These are phyloP conservation scores for Hyphopichia burtonii DNA, from an alignment of 1,139 yeast genomes.

Conservation along the genomic window DNA sequence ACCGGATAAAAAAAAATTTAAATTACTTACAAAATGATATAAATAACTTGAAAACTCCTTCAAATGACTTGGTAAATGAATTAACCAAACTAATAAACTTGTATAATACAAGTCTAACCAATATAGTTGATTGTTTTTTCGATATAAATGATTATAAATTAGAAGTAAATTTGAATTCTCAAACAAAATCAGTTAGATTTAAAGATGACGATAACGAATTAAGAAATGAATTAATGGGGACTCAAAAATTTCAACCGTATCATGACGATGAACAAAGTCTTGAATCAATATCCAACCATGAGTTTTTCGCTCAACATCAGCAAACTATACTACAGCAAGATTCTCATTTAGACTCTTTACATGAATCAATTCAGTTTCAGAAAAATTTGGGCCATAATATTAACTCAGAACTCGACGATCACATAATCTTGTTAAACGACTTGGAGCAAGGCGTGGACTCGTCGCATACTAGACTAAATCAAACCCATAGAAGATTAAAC, in stretches of 20 bases:
- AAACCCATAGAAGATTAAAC: slow-evolving; percentile 55
- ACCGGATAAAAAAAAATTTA: slow-evolving; percentile 30
- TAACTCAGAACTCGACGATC: slow-evolving; percentile 66
- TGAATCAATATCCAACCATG: slow-evolving; percentile 41
- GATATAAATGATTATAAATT: slow-evolving; percentile 35
- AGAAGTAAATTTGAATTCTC: background rate
- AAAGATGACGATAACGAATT: slow-evolving; percentile 28
- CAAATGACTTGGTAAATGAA: background rate
- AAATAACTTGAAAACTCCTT: slow-evolving; percentile 5
- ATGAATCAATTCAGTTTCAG: slow-evolving; percentile 63
- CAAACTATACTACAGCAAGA: slow-evolving; percentile 67
- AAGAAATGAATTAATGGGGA: slow-evolving; percentile 22
- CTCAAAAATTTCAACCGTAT: slow-evolving; percentile 36
- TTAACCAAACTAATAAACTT: slow-evolving; percentile 1
- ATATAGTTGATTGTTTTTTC: slow-evolving; percentile 16
- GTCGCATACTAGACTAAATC: slow-evolving; percentile 48
- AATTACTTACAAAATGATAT: slow-evolving; percentile 36
- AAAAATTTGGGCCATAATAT: slow-evolving; percentile 64
- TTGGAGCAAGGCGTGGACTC: slow-evolving; percentile 65
- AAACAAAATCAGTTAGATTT: slow-evolving; percentile 52
- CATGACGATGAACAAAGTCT: slow-evolving; percentile 11
- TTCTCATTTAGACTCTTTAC: slow-evolving; percentile 53
- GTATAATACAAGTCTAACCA: background rate
- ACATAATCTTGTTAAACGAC: slow-evolving; percentile 66
- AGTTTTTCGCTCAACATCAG: slow-evolving; percentile 66